Evolutionary conservation across 169 alveolate species (phyloP).

Genomic region (Cryptosporidium meleagridis): DNA sequence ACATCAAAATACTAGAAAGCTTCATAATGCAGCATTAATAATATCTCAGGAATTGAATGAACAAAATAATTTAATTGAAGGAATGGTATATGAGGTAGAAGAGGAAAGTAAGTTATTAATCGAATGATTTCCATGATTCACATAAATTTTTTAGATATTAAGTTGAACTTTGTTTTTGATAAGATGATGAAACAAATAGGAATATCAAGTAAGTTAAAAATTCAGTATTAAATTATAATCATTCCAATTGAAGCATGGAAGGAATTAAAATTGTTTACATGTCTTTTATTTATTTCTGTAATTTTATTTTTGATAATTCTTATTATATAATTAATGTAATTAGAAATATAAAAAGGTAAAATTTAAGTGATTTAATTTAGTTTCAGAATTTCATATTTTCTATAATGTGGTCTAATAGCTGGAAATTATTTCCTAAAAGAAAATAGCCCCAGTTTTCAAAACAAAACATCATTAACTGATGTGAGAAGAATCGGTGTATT

Average conservation of each 20-base stretch:
- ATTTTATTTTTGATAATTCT: conserved; percentile 14
- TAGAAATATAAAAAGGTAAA: neutral
- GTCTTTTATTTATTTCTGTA: conserved; percentile 5
- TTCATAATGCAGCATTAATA: conserved; percentile 43
- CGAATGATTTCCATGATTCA: neutral
- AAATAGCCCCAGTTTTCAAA: conserved; percentile 72
- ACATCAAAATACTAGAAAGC: conserved; percentile 25
- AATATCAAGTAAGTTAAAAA: conserved; percentile 60
- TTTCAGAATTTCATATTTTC: conserved; percentile 55
- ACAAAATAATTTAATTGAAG: conserved; percentile 60
- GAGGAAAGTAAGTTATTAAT: conserved; percentile 39
- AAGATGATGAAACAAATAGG: conserved; percentile 42
- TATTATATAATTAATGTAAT: neutral
- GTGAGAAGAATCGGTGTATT: conserved; percentile 53
- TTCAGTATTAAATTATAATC: neutral
- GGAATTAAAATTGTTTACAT: conserved; percentile 38
- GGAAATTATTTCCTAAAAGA: conserved; percentile 66
- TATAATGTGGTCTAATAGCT: conserved; percentile 51
- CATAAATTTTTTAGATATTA: neutral
- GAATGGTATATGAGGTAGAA: neutral
- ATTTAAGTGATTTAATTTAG: neutral
- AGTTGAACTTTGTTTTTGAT: conserved; percentile 3
- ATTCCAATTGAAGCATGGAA: conserved; percentile 47
- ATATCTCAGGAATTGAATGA: conserved; percentile 66
- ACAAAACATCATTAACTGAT: conserved; percentile 72